Conservation (phyloP, 148 eudicot genomes). For the Selenicereus undatus region DNA sequence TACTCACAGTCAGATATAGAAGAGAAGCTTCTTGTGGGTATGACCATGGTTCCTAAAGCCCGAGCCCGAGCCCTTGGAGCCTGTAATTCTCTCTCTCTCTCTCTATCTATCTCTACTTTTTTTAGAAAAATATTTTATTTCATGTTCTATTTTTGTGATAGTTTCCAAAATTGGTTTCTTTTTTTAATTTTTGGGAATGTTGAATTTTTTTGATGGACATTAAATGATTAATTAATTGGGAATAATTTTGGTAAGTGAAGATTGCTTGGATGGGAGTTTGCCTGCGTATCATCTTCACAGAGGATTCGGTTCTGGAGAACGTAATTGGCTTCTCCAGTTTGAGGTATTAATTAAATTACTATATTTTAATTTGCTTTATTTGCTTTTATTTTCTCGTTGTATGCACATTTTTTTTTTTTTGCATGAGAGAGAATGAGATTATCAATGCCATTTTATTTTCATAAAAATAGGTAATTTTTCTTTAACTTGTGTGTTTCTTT, state of each 20-base stretch:
- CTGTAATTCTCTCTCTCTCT: conserved; percentile 38
- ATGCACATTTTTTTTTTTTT: not conserved
- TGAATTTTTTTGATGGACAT: too few species aligned
- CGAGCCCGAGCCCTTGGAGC: conserved; percentile 56
- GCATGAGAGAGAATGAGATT: not conserved
- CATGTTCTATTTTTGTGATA: not conserved
- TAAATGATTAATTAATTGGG: not conserved
- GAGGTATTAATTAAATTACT: conserved; percentile 47
- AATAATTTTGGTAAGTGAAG: conserved; percentile 27
- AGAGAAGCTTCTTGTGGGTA: conserved; percentile 45
- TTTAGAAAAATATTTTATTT: not conserved
- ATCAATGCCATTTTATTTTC: too few species aligned
- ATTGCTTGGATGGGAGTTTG: conserved; percentile 96
- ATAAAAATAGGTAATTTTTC: too few species aligned
- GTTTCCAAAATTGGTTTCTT: too few species aligned
- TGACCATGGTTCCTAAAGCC: conserved; percentile 52
- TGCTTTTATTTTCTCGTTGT: not conserved
- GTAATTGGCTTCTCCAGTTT: conserved; percentile 90
- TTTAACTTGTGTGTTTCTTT: too few species aligned
- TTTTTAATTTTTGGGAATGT: too few species aligned
- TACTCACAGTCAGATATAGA: conserved; percentile 12
- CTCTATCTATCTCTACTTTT: not conserved
- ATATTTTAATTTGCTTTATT: not conserved
- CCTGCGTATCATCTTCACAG: conserved; percentile 80
- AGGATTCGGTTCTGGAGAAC: conserved; percentile 81